These are phyloP conservation scores for Cardiospermum halicacabum DNA, from an alignment of 345 rosid species.

Conservation along the genomic window DNA sequence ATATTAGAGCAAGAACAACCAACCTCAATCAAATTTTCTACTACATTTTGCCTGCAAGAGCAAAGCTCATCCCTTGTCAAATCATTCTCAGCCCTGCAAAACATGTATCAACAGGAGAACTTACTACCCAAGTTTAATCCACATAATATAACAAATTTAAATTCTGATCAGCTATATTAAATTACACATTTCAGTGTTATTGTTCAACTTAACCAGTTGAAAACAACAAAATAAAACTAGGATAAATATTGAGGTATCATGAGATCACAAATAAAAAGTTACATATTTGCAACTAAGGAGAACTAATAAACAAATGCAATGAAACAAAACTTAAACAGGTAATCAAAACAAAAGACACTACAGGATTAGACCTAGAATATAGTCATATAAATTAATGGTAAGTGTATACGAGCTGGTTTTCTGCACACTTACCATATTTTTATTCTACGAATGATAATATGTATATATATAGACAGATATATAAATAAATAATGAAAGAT, in stretches of 20 bases:
- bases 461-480: too few species aligned
- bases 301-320: background rate
- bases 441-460: too few species aligned
- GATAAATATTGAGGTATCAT: background rate
- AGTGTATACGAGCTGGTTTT: too few species aligned
- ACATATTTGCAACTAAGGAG: background rate
- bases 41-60: constrained; percentile 27
- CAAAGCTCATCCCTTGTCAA: constrained; percentile 23
- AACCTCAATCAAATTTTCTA: constrained; percentile 32
- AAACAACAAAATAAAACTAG: background rate
- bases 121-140: background rate
- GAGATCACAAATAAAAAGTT: background rate
- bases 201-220: background rate
- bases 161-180: background rate
- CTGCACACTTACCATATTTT: too few species aligned
- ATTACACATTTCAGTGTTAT: background rate
- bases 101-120: background rate
- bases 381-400: background rate
- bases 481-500: too few species aligned
- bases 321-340: background rate
- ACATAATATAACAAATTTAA: background rate
- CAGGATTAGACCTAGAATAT: constrained; percentile 2
- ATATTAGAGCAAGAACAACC: constrained; percentile 1
- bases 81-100: constrained; percentile 35
- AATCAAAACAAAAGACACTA: background rate